phyloP scores from a whole-genome alignment of 371 early-diverging fungal species.

The Mucor saturninus region DNA sequence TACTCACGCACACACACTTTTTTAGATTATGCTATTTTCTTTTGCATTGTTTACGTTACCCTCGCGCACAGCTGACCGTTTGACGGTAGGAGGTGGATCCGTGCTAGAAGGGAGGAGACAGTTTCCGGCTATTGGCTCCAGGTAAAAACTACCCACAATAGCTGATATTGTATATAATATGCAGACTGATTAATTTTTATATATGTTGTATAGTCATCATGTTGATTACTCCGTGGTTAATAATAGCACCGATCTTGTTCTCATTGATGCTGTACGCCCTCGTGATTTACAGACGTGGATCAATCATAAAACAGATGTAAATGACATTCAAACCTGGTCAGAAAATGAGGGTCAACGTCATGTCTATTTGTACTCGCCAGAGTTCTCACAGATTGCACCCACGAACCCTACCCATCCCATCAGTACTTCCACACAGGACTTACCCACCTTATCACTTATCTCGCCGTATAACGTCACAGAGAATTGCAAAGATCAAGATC shows the following conservation, averaged over 20 bases:
- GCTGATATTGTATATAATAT: neutral
- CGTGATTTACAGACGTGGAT: constrained; percentile 46
- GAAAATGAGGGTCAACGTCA: constrained; percentile 4
- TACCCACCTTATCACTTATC: constrained; percentile 34
- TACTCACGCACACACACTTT: constrained; percentile 4
- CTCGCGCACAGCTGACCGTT: constrained; percentile 43
- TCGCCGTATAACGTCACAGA: constrained; percentile 33
- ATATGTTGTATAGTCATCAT: neutral
- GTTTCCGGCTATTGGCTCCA: constrained; percentile 31
- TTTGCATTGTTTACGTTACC: constrained; percentile 66
- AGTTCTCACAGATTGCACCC: constrained; percentile 46
- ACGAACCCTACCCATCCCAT: neutral
- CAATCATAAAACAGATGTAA: constrained; percentile 29
- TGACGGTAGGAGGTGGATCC: constrained; percentile 57
- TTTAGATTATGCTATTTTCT: constrained; percentile 66
- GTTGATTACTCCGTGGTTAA: constrained; percentile 13
- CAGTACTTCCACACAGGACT: neutral
- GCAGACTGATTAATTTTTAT: neutral
- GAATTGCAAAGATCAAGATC: neutral
- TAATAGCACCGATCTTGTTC: constrained; percentile 37
- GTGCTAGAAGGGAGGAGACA: constrained; percentile 15
- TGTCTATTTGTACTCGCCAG: constrained; percentile 46
- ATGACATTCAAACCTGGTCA: constrained; percentile 1
- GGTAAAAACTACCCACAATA: neutral
- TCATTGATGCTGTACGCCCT: constrained; percentile 46